A percentile compares a stretch with the other conserved stretches of the same genome.
phyloP scores from a whole-genome alignment of 139 green algal species.

The Mesostigma viride region DNA sequence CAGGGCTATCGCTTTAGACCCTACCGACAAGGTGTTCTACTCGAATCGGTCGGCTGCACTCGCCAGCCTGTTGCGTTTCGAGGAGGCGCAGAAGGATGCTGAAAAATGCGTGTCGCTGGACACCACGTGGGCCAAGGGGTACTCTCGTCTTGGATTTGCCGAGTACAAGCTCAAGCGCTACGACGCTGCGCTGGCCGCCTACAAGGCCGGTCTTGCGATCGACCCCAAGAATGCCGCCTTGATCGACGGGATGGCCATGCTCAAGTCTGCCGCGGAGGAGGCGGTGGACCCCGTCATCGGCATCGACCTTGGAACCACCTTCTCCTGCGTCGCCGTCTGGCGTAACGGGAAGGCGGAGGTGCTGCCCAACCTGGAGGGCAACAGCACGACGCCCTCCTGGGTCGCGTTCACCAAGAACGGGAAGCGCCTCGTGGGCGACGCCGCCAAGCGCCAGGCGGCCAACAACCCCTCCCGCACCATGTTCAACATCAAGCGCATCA shows the following conservation, averaged over 20 bases:
- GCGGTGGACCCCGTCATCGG: slow-evolving; percentile 12
- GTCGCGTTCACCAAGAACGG: no score
- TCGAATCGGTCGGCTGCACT: no score
- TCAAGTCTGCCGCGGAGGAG: slow-evolving; percentile 6
- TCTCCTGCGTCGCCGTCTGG: slow-evolving; percentile 26
- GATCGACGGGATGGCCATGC: slow-evolving; percentile 1
- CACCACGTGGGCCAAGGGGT: background rate
- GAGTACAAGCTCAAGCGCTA: background rate
- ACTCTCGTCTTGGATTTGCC: background rate
- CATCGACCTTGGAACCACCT: slow-evolving; percentile 43
- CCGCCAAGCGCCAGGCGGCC: slow-evolving; percentile 21
- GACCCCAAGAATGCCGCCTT: slow-evolving; percentile 11
- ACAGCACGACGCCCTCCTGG: slow-evolving; percentile 21
- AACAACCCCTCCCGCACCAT: slow-evolving; percentile 24
- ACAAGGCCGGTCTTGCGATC: slow-evolving; percentile 8
- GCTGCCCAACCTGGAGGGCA: slow-evolving; percentile 17
- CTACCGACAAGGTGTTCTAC: no score
- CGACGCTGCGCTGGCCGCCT: background rate
- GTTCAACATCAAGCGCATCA: slow-evolving; percentile 30
- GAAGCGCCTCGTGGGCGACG: slow-evolving; percentile 19
- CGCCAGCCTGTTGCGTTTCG: no score
- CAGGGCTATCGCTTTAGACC: no score
- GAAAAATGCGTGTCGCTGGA: background rate
- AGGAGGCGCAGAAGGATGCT: background rate
- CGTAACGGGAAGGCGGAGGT: slow-evolving; percentile 18